Percentiles rank a stretch among this genome's conserved stretches.
These are phyloP conservation scores for Botrytis tulipae DNA, from an alignment of 2,329 filamentous ascomycete genomes.

Conservation along the genomic window DNA sequence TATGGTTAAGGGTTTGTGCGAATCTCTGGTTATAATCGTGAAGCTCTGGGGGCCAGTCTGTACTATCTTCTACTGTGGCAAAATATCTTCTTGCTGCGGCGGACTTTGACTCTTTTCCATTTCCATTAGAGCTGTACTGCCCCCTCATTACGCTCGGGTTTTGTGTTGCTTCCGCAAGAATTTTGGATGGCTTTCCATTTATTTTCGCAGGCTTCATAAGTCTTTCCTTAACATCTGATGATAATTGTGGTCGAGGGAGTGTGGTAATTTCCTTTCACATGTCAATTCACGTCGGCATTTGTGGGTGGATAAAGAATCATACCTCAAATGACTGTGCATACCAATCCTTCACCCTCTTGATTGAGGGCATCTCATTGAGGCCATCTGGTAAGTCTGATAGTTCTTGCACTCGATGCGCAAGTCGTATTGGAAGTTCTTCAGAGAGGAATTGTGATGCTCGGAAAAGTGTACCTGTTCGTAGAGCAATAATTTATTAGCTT, in stretches of 20 bases:
- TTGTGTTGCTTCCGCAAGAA: conserved; percentile 77
- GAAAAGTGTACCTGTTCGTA: conserved; percentile 77
- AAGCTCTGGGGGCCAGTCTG: conserved; percentile 90
- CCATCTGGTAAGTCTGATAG: conserved; percentile 90
- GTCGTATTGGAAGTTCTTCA: conserved; percentile 93
- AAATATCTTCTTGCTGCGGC: conserved; percentile 74
- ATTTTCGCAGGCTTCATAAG: conserved; percentile 64
- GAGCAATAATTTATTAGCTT: background rate
- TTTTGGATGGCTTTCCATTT: conserved; percentile 57
- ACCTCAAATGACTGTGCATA: conserved; percentile 99
- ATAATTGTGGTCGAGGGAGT: conserved; percentile 73
- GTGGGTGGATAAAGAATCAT: conserved; percentile 38
- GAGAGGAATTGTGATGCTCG: conserved; percentile 97
- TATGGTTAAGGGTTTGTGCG: conserved; percentile 81
- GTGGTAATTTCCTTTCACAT: conserved; percentile 79
- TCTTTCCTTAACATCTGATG: conserved; percentile 72
- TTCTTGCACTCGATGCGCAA: conserved; percentile 95
- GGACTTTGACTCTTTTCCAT: conserved; percentile 49
- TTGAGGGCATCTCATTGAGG: conserved; percentile 96
- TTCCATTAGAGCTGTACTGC: conserved; percentile 65
- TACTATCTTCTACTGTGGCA: conserved; percentile 81
- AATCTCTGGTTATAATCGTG: conserved; percentile 93
- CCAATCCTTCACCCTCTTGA: conserved; percentile 93
- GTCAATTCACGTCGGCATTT: conserved; percentile 27
- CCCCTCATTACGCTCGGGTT: conserved; percentile 88